Conservation (phyloP, 2,329 filamentous ascomycete genomes). For the Massarina eburnea region DNA sequence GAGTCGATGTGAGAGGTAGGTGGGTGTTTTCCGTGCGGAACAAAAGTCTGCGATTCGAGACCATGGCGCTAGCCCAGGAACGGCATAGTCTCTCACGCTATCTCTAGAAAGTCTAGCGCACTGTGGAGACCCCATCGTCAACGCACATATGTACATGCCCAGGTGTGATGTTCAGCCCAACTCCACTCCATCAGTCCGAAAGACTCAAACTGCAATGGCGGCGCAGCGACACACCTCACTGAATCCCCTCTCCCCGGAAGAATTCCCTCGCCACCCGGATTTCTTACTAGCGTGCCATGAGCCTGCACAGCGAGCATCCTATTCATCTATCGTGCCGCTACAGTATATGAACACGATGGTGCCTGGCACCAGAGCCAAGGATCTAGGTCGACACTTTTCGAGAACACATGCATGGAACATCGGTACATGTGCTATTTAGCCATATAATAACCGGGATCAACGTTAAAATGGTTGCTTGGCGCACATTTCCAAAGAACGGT, state of each 20-base stretch:
- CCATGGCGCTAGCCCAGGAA: too few species aligned
- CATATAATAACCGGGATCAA: slow-evolving; percentile 35
- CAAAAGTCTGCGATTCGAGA: not conserved
- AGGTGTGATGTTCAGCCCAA: slow-evolving; percentile 21
- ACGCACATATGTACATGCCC: too few species aligned
- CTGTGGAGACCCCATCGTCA: slow-evolving; percentile 27
- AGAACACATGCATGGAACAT: slow-evolving; percentile 11
- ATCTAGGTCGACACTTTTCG: slow-evolving; percentile 12
- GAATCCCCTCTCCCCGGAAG: slow-evolving; percentile 17
- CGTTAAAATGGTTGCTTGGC: slow-evolving; percentile 31
- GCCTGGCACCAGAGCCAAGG: slow-evolving; percentile 12
- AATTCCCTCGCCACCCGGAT: slow-evolving; percentile 20
- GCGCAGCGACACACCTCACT: not conserved
- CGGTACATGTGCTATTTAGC: slow-evolving; percentile 24
- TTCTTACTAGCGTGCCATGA: not conserved
- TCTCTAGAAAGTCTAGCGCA: slow-evolving; percentile 9
- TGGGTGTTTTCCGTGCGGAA: not conserved
- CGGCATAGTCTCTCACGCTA: too few species aligned
- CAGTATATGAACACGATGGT: slow-evolving; percentile 2
- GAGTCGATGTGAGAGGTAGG: not conserved
- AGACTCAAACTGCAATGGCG: not conserved
- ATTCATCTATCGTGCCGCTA: slow-evolving; percentile 9
- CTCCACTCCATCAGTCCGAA: slow-evolving; percentile 27
- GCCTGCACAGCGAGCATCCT: slow-evolving; percentile 1
- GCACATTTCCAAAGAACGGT: slow-evolving; percentile 27